Conservation (phyloP, 305 asterid species). For the Fraxinus paxiana region DNA sequence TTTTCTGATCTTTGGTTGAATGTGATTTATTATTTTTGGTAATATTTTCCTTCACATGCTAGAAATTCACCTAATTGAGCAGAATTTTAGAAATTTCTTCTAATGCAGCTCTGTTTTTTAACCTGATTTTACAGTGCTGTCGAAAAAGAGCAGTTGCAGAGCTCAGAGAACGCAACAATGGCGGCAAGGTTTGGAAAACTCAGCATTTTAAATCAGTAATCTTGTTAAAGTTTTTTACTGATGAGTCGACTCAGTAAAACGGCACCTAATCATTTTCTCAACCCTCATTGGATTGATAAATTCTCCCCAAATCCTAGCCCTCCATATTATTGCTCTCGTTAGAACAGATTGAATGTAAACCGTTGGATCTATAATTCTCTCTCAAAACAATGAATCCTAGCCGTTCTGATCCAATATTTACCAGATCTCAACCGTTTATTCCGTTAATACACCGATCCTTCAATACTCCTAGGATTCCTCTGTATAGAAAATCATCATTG, state of each 20-base stretch:
- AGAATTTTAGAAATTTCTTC: not conserved
- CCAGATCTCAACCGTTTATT: constrained; percentile 25
- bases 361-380: constrained; percentile 21
- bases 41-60: not conserved
- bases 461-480: constrained; percentile 17
- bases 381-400: constrained; percentile 13
- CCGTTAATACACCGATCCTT: constrained; percentile 14
- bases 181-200: constrained; percentile 34
- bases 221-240: not conserved
- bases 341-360: constrained; percentile 17
- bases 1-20: not conserved
- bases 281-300: not conserved
- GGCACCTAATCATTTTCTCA: not conserved
- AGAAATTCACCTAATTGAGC: not conserved
- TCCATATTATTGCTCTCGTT: constrained; percentile 19
- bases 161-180: constrained; percentile 33
- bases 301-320: constrained; percentile 23
- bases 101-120: not conserved
- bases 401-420: constrained; percentile 15
- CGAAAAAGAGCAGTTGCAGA: constrained; percentile 37
- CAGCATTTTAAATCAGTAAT: not conserved
- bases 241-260: constrained; percentile 17
- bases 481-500: constrained; percentile 6
- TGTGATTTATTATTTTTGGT: not conserved
- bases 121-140: constrained; percentile 23